Percentiles rank a stretch among this genome's conserved stretches.
These are phyloP conservation scores for Arxiozyma bovina DNA, from an alignment of 1,139 yeast genomes.

Conservation along the genomic window DNA sequence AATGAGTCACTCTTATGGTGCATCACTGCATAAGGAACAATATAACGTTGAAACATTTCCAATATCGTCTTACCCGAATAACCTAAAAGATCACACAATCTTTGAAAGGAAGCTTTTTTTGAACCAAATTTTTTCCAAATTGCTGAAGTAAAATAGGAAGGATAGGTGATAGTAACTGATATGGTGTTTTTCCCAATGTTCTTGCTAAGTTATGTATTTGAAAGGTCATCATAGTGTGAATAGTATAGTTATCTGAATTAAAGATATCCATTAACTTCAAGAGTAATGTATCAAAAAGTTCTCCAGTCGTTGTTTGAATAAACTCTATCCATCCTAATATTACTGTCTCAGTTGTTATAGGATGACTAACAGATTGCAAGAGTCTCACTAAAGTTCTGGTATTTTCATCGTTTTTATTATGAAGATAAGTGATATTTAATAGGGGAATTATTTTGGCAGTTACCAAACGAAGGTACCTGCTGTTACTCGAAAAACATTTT, in stretches of 20 bases:
- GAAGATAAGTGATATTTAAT: slow-evolving; percentile 19
- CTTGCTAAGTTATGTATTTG: slow-evolving; percentile 33
- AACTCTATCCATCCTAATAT: slow-evolving; percentile 27
- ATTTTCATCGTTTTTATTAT: slow-evolving; percentile 22
- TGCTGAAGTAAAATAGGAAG: slow-evolving; percentile 66
- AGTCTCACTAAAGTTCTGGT: slow-evolving; percentile 21
- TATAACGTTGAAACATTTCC: slow-evolving; percentile 59
- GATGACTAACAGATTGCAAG: slow-evolving; percentile 16
- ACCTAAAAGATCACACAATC: slow-evolving; percentile 57
- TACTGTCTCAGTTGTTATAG: slow-evolving; percentile 19
- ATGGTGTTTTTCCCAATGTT: slow-evolving; percentile 44
- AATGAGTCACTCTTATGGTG: slow-evolving; percentile 56
- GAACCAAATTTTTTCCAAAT: slow-evolving; percentile 45
- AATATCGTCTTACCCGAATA: slow-evolving; percentile 55
- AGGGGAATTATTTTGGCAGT: slow-evolving; percentile 33
- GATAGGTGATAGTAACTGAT: slow-evolving; percentile 69
- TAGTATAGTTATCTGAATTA: slow-evolving; percentile 25
- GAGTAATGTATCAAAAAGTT: slow-evolving; percentile 26
- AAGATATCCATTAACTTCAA: slow-evolving; percentile 27
- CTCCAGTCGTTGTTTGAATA: slow-evolving; percentile 24
- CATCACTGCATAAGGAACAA: slow-evolving; percentile 67
- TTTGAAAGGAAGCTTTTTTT: slow-evolving; percentile 48
- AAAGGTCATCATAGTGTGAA: slow-evolving; percentile 26
- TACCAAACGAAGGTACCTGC: slow-evolving; percentile 47
- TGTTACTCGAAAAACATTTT: slow-evolving; percentile 29